Percentiles rank a stretch among this genome's conserved stretches.
Evolutionary conservation across 352 stramenopile species (phyloP).

Genomic region (Pythium aquatile): DNA sequence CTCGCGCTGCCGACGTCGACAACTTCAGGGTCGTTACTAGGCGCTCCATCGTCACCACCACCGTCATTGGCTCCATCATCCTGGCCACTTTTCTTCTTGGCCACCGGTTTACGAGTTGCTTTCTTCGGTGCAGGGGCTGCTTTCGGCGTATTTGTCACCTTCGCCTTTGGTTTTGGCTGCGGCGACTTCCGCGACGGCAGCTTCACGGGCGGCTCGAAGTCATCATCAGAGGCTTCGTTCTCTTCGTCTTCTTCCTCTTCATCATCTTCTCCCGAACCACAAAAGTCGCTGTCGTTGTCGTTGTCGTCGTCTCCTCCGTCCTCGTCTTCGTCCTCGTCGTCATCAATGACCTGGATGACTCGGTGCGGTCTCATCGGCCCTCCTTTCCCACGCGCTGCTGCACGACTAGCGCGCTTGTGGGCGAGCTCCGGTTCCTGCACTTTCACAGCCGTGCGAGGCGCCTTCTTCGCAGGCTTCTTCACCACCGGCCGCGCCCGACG

Average conservation of each 20-base stretch:
- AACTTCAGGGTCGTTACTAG: background rate
- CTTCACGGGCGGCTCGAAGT: slow-evolving; percentile 28
- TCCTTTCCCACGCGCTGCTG: slow-evolving; percentile 6
- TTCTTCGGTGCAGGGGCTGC: slow-evolving; percentile 1
- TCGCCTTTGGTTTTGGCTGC: slow-evolving; percentile 14
- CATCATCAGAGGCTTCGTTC: slow-evolving; percentile 36
- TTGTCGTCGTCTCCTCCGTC: slow-evolving; percentile 23
- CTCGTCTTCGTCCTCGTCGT: slow-evolving; percentile 11
- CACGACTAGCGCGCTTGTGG: slow-evolving; percentile 15
- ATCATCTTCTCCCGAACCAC: slow-evolving; percentile 33
- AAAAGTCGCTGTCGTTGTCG: slow-evolving; percentile 28
- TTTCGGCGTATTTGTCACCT: slow-evolving; percentile 3
- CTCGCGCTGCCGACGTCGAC: slow-evolving; percentile 21
- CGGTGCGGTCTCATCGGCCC: background rate
- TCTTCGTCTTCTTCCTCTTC: slow-evolving; percentile 41
- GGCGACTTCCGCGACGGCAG: slow-evolving; percentile 21
- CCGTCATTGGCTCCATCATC: slow-evolving; percentile 21
- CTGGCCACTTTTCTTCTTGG: slow-evolving; percentile 18
- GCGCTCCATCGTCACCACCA: slow-evolving; percentile 22
- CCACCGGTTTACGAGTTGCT: background rate
- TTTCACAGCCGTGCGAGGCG: slow-evolving; percentile 16
- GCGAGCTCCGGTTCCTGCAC: slow-evolving; percentile 21
- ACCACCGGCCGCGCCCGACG: background rate
- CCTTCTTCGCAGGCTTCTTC: slow-evolving; percentile 5
- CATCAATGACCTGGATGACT: slow-evolving; percentile 7